Percentiles rank a stretch among this genome's conserved stretches.
Conservation (phyloP, 1,139 yeast genomes). For the Groenewaldozyma auringiensis region DNA sequence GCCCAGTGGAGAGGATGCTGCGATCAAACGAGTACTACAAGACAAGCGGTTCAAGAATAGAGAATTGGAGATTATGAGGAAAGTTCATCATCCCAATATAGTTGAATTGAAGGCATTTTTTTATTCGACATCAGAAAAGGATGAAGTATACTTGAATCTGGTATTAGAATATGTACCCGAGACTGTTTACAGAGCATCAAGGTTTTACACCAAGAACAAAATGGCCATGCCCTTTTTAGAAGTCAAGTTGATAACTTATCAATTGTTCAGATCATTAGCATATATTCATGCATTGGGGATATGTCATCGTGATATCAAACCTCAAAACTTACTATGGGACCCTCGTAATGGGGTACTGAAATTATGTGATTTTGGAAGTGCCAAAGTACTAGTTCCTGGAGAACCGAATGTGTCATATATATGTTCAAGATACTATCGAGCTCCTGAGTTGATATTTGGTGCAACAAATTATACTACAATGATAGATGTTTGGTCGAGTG, state of each 20-base stretch:
- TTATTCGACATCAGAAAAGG: constrained; percentile 68
- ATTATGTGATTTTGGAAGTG: constrained; percentile 98
- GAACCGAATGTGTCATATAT: constrained; percentile 96
- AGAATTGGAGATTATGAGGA: constrained; percentile 92
- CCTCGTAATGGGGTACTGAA: constrained; percentile 78
- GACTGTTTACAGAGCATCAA: constrained; percentile 83
- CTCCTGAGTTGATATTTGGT: constrained; percentile 88
- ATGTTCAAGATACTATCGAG: constrained; percentile 93
- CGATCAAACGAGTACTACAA: constrained; percentile 89
- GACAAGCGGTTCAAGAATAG: constrained; percentile 94
- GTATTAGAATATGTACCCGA: constrained; percentile 92
- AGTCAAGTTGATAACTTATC: constrained; percentile 84
- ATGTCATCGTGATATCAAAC: constrained; percentile 96
- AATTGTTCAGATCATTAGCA: constrained; percentile 81
- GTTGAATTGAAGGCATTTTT: constrained; percentile 85
- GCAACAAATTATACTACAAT: constrained; percentile 93
- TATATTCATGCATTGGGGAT: constrained; percentile 87
- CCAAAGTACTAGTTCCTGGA: constrained; percentile 77
- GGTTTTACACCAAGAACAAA: constrained; percentile 70
- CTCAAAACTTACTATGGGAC: constrained; percentile 85
- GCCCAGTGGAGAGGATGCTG: constrained; percentile 73
- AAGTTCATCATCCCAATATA: constrained; percentile 77
- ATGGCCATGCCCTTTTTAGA: constrained; percentile 81
- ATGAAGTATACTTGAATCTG: constrained; percentile 77
- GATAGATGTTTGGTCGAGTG: constrained; percentile 90